Percentiles rank a stretch among this genome's conserved stretches.
Evolutionary conservation across 2,329 filamentous ascomycete species (phyloP).

Genomic region (Calonectria ilicicola): DNA sequence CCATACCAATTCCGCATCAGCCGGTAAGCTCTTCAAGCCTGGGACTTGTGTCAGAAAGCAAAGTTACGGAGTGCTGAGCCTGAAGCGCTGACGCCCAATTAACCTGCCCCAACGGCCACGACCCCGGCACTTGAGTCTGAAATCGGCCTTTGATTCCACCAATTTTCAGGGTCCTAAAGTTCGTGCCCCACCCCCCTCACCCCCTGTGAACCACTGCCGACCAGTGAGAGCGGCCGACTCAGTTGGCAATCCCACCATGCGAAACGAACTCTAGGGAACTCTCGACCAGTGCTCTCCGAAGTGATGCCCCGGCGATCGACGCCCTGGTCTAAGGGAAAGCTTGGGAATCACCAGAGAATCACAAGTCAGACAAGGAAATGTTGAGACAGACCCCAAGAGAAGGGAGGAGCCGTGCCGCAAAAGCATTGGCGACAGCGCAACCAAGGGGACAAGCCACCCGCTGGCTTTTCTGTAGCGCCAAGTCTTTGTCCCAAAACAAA

Average conservation of each 20-base stretch:
- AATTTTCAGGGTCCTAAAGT: constrained; percentile 20
- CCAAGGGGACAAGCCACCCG: not conserved
- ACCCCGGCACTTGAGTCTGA: not conserved
- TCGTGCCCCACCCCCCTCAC: not conserved
- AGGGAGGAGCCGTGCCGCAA: constrained; percentile 6
- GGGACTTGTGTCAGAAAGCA: not conserved
- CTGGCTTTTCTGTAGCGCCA: not conserved
- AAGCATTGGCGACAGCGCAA: not conserved
- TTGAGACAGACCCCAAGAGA: constrained; percentile 13
- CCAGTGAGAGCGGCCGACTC: constrained; percentile 2
- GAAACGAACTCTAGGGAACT: constrained; percentile 15
- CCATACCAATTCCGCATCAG: not conserved
- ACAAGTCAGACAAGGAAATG: not conserved
- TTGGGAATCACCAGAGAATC: not conserved
- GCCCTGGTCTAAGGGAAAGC: not conserved
- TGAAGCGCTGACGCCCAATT: not conserved
- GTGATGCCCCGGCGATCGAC: not conserved
- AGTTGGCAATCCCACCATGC: constrained; percentile 5
- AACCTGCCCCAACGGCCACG: not conserved
- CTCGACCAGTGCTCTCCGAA: constrained; percentile 5
- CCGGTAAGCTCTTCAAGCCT: not conserved
- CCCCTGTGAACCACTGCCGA: constrained; percentile 3
- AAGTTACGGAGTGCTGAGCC: not conserved
- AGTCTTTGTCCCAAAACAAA: constrained; percentile 1
- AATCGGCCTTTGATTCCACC: not conserved